These are phyloP conservation scores for Amaranthus cruentus DNA, from an alignment of 148 eudicot species.

Conservation along the genomic window DNA sequence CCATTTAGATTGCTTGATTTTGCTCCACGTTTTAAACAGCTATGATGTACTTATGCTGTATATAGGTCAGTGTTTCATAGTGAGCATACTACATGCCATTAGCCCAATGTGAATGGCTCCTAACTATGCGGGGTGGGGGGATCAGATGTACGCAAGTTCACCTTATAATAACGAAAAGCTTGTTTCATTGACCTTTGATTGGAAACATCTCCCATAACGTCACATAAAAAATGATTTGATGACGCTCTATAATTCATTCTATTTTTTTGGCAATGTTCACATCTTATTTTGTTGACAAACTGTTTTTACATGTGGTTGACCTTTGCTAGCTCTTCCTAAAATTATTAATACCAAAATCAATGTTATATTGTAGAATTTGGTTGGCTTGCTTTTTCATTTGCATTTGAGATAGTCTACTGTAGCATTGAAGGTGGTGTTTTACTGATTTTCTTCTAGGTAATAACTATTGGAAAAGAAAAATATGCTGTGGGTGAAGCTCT, in stretches of 20 bases:
- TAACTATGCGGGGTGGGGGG: too few relatives aligned
- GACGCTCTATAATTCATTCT: not conserved
- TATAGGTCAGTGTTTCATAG: not conserved
- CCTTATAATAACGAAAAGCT: too few relatives aligned
- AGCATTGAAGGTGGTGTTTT: not conserved
- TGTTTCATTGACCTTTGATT: too few relatives aligned
- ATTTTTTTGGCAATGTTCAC: not conserved
- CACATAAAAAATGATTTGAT: too few relatives aligned
- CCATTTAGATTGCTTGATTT: slow-evolving; percentile 5
- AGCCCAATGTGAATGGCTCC: too few relatives aligned
- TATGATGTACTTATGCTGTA: not conserved
- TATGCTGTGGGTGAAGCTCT: slow-evolving; percentile 90
- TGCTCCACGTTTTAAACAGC: not conserved
- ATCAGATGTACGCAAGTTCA: too few relatives aligned
- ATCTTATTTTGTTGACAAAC: not conserved
- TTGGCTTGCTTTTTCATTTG: not conserved
- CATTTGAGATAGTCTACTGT: not conserved
- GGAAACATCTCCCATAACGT: too few relatives aligned
- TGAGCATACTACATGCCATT: not conserved
- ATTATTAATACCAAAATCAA: not conserved
- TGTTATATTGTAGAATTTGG: not conserved
- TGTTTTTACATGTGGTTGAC: not conserved
- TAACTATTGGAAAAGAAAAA: slow-evolving; percentile 71
- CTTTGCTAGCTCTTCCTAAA: not conserved
- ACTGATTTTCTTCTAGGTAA: slow-evolving; percentile 47